Conservation (phyloP, 306 rosid species). For the Dryas octopetala region DNA sequence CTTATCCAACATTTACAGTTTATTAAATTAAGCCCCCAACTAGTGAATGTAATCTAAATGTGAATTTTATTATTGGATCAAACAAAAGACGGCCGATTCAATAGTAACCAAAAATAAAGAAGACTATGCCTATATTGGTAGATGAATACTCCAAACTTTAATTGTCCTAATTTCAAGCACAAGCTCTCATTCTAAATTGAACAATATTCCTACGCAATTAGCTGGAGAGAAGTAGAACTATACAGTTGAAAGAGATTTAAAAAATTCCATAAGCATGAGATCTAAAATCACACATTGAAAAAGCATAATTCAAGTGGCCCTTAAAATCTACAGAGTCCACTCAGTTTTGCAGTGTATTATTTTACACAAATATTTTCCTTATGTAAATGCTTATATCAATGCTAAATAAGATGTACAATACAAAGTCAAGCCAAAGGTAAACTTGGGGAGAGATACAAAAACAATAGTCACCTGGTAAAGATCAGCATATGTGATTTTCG, state of each 20-base stretch:
- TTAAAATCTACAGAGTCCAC: too few relatives aligned
- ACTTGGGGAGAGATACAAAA: not conserved
- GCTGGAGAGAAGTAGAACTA: too few relatives aligned
- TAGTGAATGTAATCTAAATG: not conserved
- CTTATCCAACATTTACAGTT: not conserved
- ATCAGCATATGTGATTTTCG: conserved; percentile 73
- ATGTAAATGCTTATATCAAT: not conserved
- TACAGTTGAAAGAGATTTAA: not conserved
- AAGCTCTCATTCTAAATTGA: too few relatives aligned
- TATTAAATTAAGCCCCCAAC: not conserved
- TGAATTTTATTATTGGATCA: not conserved
- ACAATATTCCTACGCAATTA: too few relatives aligned
- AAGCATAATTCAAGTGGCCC: not conserved
- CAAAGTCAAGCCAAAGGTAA: not conserved
- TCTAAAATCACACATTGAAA: not conserved
- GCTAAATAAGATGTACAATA: not conserved
- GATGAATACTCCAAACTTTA: not conserved
- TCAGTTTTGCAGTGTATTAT: not conserved
- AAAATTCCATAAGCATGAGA: not conserved
- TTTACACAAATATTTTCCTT: not conserved
- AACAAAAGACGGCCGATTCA: not conserved
- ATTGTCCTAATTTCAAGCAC: too few relatives aligned
- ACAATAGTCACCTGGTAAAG: conserved; percentile 65
- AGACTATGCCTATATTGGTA: not conserved
- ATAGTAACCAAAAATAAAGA: not conserved